Evolutionary conservation across 805 yeast genomes (phyloP), one percentile per base, ranked within the genome.

Genomic region (Alloascoidea africana): DNA sequence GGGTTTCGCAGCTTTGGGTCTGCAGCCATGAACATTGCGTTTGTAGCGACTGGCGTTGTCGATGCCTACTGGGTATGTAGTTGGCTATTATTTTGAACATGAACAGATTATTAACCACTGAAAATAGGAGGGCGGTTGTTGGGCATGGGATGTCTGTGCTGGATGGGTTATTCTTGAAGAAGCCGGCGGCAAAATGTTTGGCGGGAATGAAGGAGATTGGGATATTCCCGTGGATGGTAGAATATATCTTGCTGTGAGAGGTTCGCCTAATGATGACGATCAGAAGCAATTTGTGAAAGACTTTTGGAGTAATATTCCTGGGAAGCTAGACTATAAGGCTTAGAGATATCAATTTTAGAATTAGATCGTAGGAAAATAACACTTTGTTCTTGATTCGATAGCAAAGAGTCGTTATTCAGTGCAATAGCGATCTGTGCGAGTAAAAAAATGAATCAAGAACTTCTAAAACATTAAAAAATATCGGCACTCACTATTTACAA

Each of bases 101-200:
- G 1, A 15, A 15, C 14, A n/a, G 13, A 23, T 13, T 18, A 17
- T 3, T 27, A 5, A 27, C 38, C 17, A 15, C 32, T 5, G 5
- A 32, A 17, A 32, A 6, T 38, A 38, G 40, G 79, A 73, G 53
- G 79, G 78, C 36, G 79, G 79, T n/a, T 72, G 77, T 48, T 71
- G 66, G 50, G 68, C 73, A 16, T 75, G 81, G 81, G 82, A 75
- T 49, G 78, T 74, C 1, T 71, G 78, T 50, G 82, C 80, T 13
- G 77, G 79, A 32, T 74, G 78, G 77, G 63, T 73, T 36, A 69
- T 75, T 36, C 47, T 73, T 5, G 56, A 60, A 34, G 82, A 75
- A 44, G 66, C 77, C 8, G 82, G 82, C 2, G 80, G 78, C 8
- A 44, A 49, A 5, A 52, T 71, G 35, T 75, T 70, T n/a, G 65